phyloP scores from a whole-genome alignment of 2,329 filamentous ascomycete species.

The Pseudopyrenochaeta lycopersici region DNA sequence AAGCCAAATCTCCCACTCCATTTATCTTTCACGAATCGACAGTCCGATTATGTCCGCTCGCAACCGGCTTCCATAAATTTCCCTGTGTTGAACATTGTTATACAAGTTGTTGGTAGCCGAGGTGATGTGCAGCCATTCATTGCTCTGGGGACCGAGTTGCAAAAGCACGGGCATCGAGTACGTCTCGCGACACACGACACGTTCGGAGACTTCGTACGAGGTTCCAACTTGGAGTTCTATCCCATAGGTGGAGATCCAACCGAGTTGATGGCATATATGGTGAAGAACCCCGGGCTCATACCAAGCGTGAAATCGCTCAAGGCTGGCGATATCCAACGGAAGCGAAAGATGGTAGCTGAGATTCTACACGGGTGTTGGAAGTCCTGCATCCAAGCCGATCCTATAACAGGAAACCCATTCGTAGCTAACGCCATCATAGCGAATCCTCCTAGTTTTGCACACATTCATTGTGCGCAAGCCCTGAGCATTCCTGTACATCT shows the following conservation, averaged over 20 bases:
- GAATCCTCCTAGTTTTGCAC: conserved; percentile 79
- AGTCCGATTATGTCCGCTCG: no score
- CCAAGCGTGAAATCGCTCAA: conserved; percentile 31
- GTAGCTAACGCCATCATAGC: conserved; percentile 82
- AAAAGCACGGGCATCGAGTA: conserved; percentile 42
- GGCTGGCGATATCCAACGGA: conserved; percentile 44
- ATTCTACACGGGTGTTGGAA: conserved; percentile 39
- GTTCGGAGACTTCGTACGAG: conserved; percentile 24
- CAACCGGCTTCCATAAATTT: no score
- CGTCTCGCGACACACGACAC: conserved; percentile 35
- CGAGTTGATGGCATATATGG: conserved; percentile 61
- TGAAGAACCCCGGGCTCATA: conserved; percentile 56
- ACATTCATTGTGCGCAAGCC: conserved; percentile 76
- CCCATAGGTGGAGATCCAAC: conserved; percentile 42
- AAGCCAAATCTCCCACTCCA: no score
- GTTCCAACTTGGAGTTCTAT: conserved; percentile 47
- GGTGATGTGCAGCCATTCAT: conserved; percentile 69
- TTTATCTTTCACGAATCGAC: no score
- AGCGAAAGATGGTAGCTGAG: conserved; percentile 34
- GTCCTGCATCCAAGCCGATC: conserved; percentile 45
- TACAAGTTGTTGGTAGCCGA: conserved; percentile 63
- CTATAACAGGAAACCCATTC: conserved; percentile 66
- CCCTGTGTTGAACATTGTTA: conserved; percentile 66
- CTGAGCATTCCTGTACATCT: conserved; percentile 77
- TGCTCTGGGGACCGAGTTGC: conserved; percentile 62